Evolutionary conservation across 225 moss, liverwort and hornwort species (phyloP).

Genomic region (Climacium dendroides): DNA sequence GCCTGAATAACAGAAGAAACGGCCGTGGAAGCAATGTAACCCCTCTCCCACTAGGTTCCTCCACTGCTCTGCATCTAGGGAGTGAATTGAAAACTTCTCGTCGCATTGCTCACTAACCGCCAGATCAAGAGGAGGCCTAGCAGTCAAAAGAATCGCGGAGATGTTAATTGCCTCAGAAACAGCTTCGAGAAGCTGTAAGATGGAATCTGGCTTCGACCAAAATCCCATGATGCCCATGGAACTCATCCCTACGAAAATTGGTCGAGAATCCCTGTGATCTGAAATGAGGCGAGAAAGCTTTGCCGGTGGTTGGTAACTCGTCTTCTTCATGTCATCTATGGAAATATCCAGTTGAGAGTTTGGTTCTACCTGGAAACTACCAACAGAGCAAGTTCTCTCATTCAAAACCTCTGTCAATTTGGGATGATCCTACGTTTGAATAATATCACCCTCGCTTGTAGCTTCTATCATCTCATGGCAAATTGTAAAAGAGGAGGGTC

Average conservation of each 20-base stretch:
- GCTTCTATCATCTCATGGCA: neutral
- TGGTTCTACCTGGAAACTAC: neutral
- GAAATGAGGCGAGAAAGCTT: slow-evolving; percentile 43
- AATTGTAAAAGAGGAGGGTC: neutral
- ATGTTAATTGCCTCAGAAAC: slow-evolving; percentile 28
- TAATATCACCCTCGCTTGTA: neutral
- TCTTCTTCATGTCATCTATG: neutral
- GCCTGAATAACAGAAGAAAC: slow-evolving; percentile 65
- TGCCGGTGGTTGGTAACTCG: slow-evolving; percentile 7
- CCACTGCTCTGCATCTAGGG: neutral
- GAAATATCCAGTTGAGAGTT: neutral
- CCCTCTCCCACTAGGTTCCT: slow-evolving; percentile 18
- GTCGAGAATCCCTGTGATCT: neutral
- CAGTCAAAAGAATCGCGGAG: slow-evolving; percentile 52
- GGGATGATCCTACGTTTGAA: neutral
- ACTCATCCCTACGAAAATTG: slow-evolving; percentile 71
- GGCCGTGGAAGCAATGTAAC: slow-evolving; percentile 26
- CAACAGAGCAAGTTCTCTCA: neutral
- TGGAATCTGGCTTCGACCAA: slow-evolving; percentile 27
- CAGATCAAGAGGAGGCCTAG: slow-evolving; percentile 52
- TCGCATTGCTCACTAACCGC: slow-evolving; percentile 5
- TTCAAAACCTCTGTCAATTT: neutral
- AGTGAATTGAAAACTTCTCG: neutral
- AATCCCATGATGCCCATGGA: slow-evolving; percentile 92
- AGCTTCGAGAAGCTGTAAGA: slow-evolving; percentile 35